Base-by-base conservation (phyloP, 148 eudicot genomes). In the Vaccinium macrocarpon region DNA sequence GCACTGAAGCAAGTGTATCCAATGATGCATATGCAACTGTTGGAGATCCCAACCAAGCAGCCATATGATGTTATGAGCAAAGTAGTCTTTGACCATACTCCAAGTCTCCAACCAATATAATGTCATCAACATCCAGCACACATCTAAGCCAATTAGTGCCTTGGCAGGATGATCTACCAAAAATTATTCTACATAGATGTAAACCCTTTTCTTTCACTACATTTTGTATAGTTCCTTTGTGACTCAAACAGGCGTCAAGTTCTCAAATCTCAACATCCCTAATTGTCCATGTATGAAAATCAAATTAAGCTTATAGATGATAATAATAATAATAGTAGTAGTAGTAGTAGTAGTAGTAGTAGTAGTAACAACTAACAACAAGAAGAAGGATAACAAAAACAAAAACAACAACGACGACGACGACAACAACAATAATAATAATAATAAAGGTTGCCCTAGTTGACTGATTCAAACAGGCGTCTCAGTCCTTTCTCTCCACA, bases 121-220 rank as follows among this genome's bases (percentile, higher is more conserved):
- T 52, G 82, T 49, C 15, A 62, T 57, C 70, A 29, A 53, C 64
- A 79, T 55, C 81, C n/a, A 52, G 1, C 5, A 19, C 70, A 38
- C 14, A 13, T 80, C 82, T 8, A 80, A 80, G 51, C 68, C 82
- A 80, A 19, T 55, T 38, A 38, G 42, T 38, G 42, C 46, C 46
- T 42, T 42, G 38, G 19, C 4, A 2, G 52, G 82, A 56, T 9
- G 52, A 62, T 61, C 82, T 49, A 59, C 25, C 19, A 38, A 27
- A 15, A 15, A 79, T 32, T 32, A 79, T 18, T 38, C 48, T 55
- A 38, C 49, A 79, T 32, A 79, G 32, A 8, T 53, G 42, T 56
- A 61, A 55, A 56, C n/a, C 35, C 61, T 56, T 27, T 19, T 18
- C 61, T 56, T 27, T 19, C 6, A 18, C 25, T 18, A 12, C 27